A percentile compares a stretch with the other conserved stretches of the same genome.
These are phyloP conservation scores for Dalbergia cochinchinensis DNA, from an alignment of 306 rosid species.

Conservation along the genomic window DNA sequence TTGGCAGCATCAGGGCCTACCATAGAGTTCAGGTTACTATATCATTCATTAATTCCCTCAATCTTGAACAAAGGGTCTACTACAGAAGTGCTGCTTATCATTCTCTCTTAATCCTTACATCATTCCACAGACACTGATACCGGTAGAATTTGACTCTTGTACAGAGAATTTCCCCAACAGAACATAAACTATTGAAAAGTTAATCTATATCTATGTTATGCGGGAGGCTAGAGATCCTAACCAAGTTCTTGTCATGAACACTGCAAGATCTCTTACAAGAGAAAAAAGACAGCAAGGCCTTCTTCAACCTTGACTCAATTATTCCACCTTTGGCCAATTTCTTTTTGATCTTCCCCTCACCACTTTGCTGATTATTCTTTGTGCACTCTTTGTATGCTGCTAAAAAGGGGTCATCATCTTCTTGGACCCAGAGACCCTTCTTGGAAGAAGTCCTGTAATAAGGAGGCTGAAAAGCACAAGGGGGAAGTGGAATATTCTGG, in stretches of 20 bases:
- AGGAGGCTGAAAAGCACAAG: constrained; percentile 68
- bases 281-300: constrained; percentile 39
- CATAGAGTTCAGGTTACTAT: not conserved
- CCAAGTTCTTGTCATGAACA: constrained; percentile 61
- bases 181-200: not conserved
- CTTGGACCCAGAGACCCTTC: constrained; percentile 55
- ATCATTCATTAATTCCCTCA: too few relatives aligned
- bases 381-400: constrained; percentile 81
- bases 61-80: too few relatives aligned
- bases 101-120: too few relatives aligned
- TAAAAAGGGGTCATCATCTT: constrained; percentile 68
- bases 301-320: constrained; percentile 46
- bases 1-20: not conserved
- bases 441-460: constrained; percentile 55
- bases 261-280: constrained; percentile 57
- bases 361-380: constrained; percentile 40
- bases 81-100: too few relatives aligned
- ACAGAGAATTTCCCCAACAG: not conserved
- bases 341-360: constrained; percentile 1
- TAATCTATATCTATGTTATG: constrained; percentile 11
- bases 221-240: constrained; percentile 53
- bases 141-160: not conserved
- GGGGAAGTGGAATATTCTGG: constrained; percentile 79
- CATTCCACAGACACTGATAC: not conserved
- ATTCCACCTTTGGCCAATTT: constrained; percentile 23